Percentiles rank a stretch among this genome's conserved stretches.
Evolutionary conservation across 306 rosid genomes (phyloP).

Genomic region (Begonia peltatifolia): DNA sequence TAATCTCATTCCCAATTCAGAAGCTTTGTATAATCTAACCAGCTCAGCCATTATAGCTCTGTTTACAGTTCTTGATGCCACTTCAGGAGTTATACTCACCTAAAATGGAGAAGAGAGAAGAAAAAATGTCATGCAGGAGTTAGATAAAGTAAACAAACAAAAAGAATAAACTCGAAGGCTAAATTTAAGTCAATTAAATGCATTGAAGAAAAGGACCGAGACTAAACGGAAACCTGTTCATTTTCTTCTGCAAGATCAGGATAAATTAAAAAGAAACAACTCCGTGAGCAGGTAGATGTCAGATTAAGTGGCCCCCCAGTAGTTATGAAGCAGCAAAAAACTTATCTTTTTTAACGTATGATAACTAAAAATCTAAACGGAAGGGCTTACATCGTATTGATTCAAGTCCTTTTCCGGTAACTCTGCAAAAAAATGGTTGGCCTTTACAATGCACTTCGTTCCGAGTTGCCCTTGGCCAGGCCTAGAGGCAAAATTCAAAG

Average conservation of each 20-base stretch:
- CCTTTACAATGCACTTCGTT: conserved; percentile 78
- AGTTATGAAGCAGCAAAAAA: conserved; percentile 11
- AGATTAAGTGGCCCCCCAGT: conserved; percentile 26
- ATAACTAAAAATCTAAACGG: not conserved
- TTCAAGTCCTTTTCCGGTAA: conserved; percentile 94
- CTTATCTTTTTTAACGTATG: not conserved
- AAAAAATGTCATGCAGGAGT: conserved; percentile 5
- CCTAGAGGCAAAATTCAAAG: conserved; percentile 65
- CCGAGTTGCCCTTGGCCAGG: conserved; percentile 95
- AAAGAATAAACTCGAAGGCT: conserved; percentile 36
- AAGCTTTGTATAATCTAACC: conserved; percentile 66
- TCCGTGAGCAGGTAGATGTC: conserved; percentile 25
- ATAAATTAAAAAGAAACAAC: conserved; percentile 22
- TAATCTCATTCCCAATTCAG: conserved; percentile 85
- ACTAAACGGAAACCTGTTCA: conserved; percentile 15
- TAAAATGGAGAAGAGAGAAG: conserved; percentile 30
- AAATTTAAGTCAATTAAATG: conserved; percentile 34
- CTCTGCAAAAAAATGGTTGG: conserved; percentile 95
- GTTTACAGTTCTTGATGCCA: conserved; percentile 67
- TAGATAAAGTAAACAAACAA: conserved; percentile 8
- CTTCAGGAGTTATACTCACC: conserved; percentile 89
- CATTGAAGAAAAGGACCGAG: conserved; percentile 26
- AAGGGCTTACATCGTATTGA: conserved; percentile 79
- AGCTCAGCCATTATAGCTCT: conserved; percentile 86
- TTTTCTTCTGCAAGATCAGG: conserved; percentile 19